Base-by-base conservation (phyloP, 1,284 basidiomycete species). In the Sphaerobolus stellatus region DNA sequence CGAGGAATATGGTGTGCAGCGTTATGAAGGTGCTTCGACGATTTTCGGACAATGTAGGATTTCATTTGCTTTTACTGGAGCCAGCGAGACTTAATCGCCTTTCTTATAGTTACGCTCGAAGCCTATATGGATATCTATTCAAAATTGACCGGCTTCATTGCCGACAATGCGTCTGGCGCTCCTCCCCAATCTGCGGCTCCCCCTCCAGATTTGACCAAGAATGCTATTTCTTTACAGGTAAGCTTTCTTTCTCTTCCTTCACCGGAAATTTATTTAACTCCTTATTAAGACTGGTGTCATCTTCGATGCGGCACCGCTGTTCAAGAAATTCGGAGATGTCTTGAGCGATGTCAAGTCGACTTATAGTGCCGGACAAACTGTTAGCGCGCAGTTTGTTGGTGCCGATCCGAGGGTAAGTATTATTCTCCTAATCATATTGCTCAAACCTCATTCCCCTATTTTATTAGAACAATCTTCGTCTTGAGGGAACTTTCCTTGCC, bases 11-110 rank as follows among this genome's bases (percentile, higher is more conserved):
- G 69, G 74, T 14, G 74, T 88, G 3, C 90, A 92, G 69, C 77
- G 90, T 48, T 92, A 92, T 61, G 90, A 92, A 69, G 90, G 90
- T 31, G 86, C 88, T 0, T 90, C 87, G 38, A 92, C 89, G 8
- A 77, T 92, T 38, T 92, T 83, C 66, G 90, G 90, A 28, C 83
- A 79, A 56, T 81, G 89, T 88, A 58, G 63, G 83, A 76, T 6
- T 14, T 9, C 31, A 54, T 25, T 13, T 44, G 7, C 9, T n/a
- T n/a, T 33, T 29, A 14, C 18, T 40, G 11, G 29, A 9, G 16
- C 20, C 13, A 4, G 7, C n/a, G 5, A 40, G 11, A 44, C n/a
- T 22, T 45, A 28, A 13, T 30, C 25, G 29, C 27, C n/a, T 7
- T 22, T 50, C 52, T 50, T 40, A 44, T 57, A 88, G 85, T 74